Conservation (phyloP, 1,139 yeast genomes). For the Kodamaea sp. region DNA sequence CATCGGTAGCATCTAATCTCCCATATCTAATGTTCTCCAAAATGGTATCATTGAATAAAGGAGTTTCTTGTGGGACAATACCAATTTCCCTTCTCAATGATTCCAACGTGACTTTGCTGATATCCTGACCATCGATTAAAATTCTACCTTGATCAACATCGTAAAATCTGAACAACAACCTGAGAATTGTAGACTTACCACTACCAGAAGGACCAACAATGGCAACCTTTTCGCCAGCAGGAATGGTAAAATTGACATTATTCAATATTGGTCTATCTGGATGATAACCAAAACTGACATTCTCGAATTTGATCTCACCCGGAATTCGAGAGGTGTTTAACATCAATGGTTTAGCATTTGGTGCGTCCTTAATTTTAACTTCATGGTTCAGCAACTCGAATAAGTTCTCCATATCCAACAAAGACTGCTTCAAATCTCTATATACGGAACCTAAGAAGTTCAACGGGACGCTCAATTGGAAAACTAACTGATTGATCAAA, state of each 20-base stretch:
- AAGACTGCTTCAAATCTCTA: constrained; percentile 87
- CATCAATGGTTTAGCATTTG: constrained; percentile 57
- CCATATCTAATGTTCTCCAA: constrained; percentile 89
- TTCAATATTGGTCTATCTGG: constrained; percentile 81
- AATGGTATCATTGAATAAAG: constrained; percentile 87
- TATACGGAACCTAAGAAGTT: constrained; percentile 94
- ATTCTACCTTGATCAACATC: constrained; percentile 79
- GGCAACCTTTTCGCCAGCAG: constrained; percentile 89
- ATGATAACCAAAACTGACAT: constrained; percentile 90
- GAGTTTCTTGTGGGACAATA: constrained; percentile 97
- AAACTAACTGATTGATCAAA: constrained; percentile 91
- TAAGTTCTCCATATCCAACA: constrained; percentile 88
- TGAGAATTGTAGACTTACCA: constrained; percentile 87
- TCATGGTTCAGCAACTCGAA: constrained; percentile 78
- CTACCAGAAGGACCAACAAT: constrained; percentile 94
- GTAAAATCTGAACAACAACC: constrained; percentile 80
- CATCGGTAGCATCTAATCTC: constrained; percentile 65
- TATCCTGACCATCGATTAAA: constrained; percentile 85
- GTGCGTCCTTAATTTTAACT: constrained; percentile 58
- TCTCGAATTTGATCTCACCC: constrained; percentile 84
- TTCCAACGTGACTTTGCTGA: constrained; percentile 69
- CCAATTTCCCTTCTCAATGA: constrained; percentile 75
- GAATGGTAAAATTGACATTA: constrained; percentile 80
- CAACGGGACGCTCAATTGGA: constrained; percentile 90
- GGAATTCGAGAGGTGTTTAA: constrained; percentile 34